Base-by-base conservation (phyloP, 176 grass and related monocot genomes). In the Oryza rufipogon region DNA sequence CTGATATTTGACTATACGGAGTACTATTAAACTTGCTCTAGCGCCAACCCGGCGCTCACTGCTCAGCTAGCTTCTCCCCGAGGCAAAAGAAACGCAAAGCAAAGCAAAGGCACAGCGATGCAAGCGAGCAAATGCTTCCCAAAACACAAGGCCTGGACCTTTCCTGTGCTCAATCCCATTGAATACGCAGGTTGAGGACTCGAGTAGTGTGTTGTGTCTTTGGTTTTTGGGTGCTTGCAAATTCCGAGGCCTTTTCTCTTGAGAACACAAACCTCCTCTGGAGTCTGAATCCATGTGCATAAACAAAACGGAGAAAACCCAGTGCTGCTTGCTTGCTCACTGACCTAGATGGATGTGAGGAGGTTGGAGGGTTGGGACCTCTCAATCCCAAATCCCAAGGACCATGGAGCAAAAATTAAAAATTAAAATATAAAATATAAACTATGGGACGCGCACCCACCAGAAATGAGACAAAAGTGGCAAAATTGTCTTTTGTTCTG, bases 311-410 rank as follows among this genome's bases (percentile, higher is more conserved):
- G 30, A 42, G 44, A 23, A 28, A 7, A 12, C 42, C 76, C 20
- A 11, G 51, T 56, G 72, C 39, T 30, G 56, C 58, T n/a, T 30
- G 56, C 58, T n/a, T 45, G 4, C 58, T 15, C n/a, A 0, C 66
- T 54, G 22, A 23, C 66, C 66, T 81, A 67, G 79, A 83, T 77
- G 79, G 66, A 83, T 63, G 83, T 78, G 88, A 86, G 71, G 16
- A 54, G 71, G 45, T 64, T 51, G 66, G 71, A 56, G 83, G 34
- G 66, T 19, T 6, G 73, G 39, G 30, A 81, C 19, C 56, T n/a
- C n/a, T 19, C 44, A 5, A 3, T 60, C 33, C 6, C 89, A 68
- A 84, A 75, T 70, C 75, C 80, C 79, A 46, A 75, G 25, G 23
- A 11, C 73, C 19, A 34, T 28, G 42, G 82, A 76, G 19, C 4